Conservation (phyloP, 1,284 basidiomycete species). For the Macrocybe sp. region DNA sequence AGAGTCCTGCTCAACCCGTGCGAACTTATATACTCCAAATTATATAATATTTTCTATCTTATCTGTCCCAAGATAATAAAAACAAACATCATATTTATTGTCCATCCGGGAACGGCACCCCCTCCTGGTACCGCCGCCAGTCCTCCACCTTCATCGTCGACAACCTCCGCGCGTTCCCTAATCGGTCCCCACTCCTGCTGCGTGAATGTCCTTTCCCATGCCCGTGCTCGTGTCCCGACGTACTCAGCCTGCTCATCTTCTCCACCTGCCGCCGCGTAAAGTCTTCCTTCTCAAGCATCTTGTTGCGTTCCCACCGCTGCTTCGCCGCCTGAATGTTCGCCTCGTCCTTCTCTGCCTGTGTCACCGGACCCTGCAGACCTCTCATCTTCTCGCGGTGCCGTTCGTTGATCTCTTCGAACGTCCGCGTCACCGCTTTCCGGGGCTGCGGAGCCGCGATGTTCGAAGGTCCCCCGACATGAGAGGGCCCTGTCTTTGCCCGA, state of each 20-base stretch:
- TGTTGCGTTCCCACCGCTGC: slow-evolving; percentile 72
- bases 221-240: slow-evolving; percentile 20
- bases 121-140: slow-evolving; percentile 70
- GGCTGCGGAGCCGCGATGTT: slow-evolving; percentile 41
- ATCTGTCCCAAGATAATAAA: not conserved
- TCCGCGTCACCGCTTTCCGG: slow-evolving; percentile 51
- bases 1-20: slow-evolving; percentile 14
- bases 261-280: slow-evolving; percentile 68
- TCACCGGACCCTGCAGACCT: slow-evolving; percentile 70
- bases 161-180: slow-evolving; percentile 55
- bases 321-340: slow-evolving; percentile 65
- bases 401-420: slow-evolving; percentile 77
- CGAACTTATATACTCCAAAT: slow-evolving; percentile 15
- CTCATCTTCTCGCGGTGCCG: slow-evolving; percentile 78
- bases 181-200: slow-evolving; percentile 54
- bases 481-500: slow-evolving; percentile 20
- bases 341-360: slow-evolving; percentile 64
- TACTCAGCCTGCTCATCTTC: slow-evolving; percentile 35
- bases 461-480: slow-evolving; percentile 5
- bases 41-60: not conserved
- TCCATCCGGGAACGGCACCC: slow-evolving; percentile 49
- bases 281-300: slow-evolving; percentile 61
- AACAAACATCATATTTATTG: not conserved
- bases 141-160: slow-evolving; percentile 78
- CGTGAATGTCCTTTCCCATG: slow-evolving; percentile 38